Evolutionary conservation across 2,329 filamentous ascomycete species (phyloP).

Genomic region (Didymella exigua): DNA sequence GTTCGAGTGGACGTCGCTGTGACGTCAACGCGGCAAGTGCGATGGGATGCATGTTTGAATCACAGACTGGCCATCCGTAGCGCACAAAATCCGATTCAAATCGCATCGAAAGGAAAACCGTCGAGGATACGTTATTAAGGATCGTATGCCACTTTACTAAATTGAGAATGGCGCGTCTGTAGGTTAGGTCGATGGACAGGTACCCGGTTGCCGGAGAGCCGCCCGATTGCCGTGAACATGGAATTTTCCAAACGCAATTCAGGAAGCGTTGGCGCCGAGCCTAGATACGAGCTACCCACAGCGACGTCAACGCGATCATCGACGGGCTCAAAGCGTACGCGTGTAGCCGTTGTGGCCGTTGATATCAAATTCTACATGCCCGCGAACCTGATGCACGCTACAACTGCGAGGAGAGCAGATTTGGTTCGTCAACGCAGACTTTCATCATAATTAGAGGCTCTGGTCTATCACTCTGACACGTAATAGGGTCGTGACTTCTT

Average conservation of each 20-base stretch:
- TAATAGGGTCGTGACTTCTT: background rate
- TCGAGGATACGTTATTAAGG: slow-evolving; percentile 1
- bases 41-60: background rate
- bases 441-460: background rate
- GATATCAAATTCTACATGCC: background rate
- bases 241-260: slow-evolving; percentile 2
- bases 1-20: slow-evolving; percentile 9
- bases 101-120: background rate
- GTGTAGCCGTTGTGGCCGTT: background rate
- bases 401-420: background rate
- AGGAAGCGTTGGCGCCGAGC: slow-evolving; percentile 15
- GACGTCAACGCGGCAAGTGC: slow-evolving; percentile 13
- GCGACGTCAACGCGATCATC: slow-evolving; percentile 10
- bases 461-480: background rate
- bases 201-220: slow-evolving; percentile 6
- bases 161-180: slow-evolving; percentile 10
- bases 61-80: background rate
- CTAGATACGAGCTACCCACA: slow-evolving; percentile 6
- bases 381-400: background rate
- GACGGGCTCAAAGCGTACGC: background rate
- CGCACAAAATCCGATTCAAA: background rate
- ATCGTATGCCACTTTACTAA: slow-evolving; percentile 8
- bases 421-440: background rate
- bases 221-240: slow-evolving; percentile 13
- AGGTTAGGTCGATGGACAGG: slow-evolving; percentile 9